Evolutionary conservation across 1,284 basidiomycete species (phyloP), one percentile per base, ranked within the genome.

Genomic region (Ganoderma lucidum): DNA sequence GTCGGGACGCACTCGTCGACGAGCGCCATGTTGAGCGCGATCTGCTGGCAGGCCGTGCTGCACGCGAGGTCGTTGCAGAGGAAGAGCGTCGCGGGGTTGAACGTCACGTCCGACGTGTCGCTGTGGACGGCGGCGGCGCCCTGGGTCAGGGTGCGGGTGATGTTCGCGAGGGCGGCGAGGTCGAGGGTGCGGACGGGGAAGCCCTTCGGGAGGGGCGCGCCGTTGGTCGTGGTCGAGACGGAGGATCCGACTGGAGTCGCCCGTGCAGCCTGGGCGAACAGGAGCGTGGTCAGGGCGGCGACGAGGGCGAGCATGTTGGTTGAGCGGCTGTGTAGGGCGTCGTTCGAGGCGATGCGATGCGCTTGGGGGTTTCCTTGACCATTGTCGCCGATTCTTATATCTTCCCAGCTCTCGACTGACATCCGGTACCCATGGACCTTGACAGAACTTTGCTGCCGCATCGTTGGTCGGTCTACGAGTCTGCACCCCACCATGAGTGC

Each of bases 1-100:
- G 53, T n/a, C 14, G 51, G 45, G 41, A 65, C 15, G 64, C 70
- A 71, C 32, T 32, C 59, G 58, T 39, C 14, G 59, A 61, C 14
- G 59, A 41, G 59, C 23, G 41, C 23, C 39, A 15, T 61, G 35
- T 28, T 44, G 9, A 61, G 59, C 3, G 35, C 6, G 59, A 61
- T 39, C 39, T 28, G 37, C 35, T 35, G 41, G 59, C 59, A 61
- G 39, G 15, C 14, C 23, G 32, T 41, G 59, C 59, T 39, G 59
- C 41, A 39, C 23, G 39, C n/a, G 10, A 51, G 35, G 59, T 41
- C 59, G 37, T 28, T 35, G 39, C 59, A 61, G 19, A 61, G 39
- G 23, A 61, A 23, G 35, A 61, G 55, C 55, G 55, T 58, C 64
- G 64, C 64, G 64, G 64, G 64, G 48, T 51, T 51, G 64, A 65